These are phyloP conservation scores for Xylariales sp. DNA, from an alignment of 2,329 filamentous ascomycete species.

Conservation along the genomic window DNA sequence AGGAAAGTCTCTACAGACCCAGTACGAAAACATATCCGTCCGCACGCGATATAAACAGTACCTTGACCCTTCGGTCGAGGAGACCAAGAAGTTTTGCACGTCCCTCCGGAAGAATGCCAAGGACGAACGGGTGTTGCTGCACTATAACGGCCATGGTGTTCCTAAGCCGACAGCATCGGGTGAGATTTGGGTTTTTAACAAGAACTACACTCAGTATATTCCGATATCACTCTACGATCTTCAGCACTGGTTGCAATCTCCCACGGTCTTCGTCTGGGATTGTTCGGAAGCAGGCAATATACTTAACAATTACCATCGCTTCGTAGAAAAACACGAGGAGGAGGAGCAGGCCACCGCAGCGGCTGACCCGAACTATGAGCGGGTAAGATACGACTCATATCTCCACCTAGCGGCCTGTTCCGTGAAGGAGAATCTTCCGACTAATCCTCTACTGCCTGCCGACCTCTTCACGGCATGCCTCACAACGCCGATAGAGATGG, in stretches of 20 bases:
- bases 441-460: conserved; percentile 90
- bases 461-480: conserved; percentile 96
- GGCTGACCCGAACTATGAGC: conserved; percentile 84
- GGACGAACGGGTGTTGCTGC: conserved; percentile 94
- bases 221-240: conserved; percentile 95
- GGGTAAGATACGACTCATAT: conserved; percentile 75
- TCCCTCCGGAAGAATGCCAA: conserved; percentile 92
- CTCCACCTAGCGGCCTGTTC: conserved; percentile 94
- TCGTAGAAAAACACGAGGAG: conserved; percentile 92
- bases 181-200: conserved; percentile 99
- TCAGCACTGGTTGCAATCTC: conserved; percentile 94
- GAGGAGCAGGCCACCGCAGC: conserved; percentile 83
- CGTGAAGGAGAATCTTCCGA: conserved; percentile 91
- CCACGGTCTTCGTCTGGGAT: conserved; percentile 97
- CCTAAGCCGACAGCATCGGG: conserved; percentile 94
- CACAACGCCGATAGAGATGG: conserved; percentile 97
- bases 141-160: conserved; percentile 98
- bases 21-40: conserved; percentile 95
- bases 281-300: conserved; percentile 97
- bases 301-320: conserved; percentile 91
- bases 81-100: conserved; percentile 95
- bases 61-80: conserved; percentile 94
- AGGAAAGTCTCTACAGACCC: conserved; percentile 92
- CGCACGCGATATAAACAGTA: conserved; percentile 98
- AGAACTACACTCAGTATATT: conserved; percentile 98